phyloP scores from a whole-genome alignment of 2,329 filamentous ascomycete species.

The Xylaria sp. region DNA sequence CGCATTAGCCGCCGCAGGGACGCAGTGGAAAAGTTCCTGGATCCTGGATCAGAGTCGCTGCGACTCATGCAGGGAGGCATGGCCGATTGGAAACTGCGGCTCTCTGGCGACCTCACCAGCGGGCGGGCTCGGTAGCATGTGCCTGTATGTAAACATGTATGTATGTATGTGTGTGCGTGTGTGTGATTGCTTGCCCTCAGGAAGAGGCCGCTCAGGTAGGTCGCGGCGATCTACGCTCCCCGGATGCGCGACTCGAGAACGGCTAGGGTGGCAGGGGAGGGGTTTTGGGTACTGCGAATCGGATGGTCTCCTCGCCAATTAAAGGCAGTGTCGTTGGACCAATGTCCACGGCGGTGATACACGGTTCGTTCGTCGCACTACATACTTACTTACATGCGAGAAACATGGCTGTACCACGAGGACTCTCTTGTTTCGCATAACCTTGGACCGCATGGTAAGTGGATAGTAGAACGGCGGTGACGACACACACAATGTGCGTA shows the following conservation, averaged over 20 bases:
- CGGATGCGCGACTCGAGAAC: slow-evolving; percentile 18
- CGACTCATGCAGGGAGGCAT: slow-evolving; percentile 35
- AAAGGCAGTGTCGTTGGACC: slow-evolving; percentile 41
- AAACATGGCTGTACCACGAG: slow-evolving; percentile 45
- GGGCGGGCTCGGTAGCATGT: slow-evolving; percentile 5
- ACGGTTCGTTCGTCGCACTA: slow-evolving; percentile 47
- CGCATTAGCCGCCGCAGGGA: slow-evolving; percentile 37
- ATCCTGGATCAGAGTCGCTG: slow-evolving; percentile 34
- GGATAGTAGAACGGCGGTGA: slow-evolving; percentile 40
- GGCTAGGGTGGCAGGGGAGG: slow-evolving; percentile 13
- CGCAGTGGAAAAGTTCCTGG: slow-evolving; percentile 35
- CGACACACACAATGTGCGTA: slow-evolving; percentile 25
- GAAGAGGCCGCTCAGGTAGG: slow-evolving; percentile 3
- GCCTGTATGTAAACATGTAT: neutral
- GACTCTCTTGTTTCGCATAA: slow-evolving; percentile 45
- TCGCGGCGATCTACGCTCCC: slow-evolving; percentile 11
- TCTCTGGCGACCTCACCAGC: slow-evolving; percentile 26
- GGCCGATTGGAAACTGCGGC: slow-evolving; percentile 31
- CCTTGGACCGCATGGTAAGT: slow-evolving; percentile 38
- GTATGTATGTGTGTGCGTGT: neutral
- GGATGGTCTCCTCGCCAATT: slow-evolving; percentile 41
- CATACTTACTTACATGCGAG: slow-evolving; percentile 34
- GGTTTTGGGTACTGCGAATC: slow-evolving; percentile 39
- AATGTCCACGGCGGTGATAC: slow-evolving; percentile 44
- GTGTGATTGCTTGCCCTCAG: neutral